A percentile compares a stretch with the other conserved stretches of the same genome.
These are phyloP conservation scores for Podospora anserina DNA, from an alignment of 495 filamentous ascomycete genomes.

Conservation along the genomic window DNA sequence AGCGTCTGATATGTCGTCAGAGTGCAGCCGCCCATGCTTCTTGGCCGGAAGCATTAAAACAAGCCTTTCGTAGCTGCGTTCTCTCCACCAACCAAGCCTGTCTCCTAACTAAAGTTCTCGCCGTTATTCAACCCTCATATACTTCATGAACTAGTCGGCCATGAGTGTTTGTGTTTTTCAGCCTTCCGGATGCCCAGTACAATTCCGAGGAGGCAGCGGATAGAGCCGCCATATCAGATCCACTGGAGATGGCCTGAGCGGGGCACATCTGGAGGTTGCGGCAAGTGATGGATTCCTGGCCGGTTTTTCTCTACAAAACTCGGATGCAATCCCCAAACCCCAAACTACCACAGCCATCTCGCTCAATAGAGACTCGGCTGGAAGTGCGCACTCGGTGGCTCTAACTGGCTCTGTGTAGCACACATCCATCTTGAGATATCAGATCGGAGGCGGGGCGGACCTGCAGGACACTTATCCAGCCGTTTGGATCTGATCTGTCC, in stretches of 20 bases:
- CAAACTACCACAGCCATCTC: not conserved
- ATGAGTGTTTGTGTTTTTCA: not conserved
- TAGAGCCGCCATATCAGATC: not conserved
- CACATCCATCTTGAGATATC: not conserved
- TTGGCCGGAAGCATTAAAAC: not conserved
- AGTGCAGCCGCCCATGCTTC: slow-evolving; percentile 5
- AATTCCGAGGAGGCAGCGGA: not conserved
- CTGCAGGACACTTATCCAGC: not conserved
- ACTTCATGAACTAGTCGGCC: not conserved
- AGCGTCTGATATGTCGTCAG: slow-evolving; percentile 12
- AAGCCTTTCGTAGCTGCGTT: not conserved
- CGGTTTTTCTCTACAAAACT: not conserved
- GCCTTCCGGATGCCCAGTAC: not conserved
- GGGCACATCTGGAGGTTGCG: not conserved
- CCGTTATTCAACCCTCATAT: not conserved
- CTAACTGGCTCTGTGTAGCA: not conserved
- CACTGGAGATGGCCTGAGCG: not conserved
- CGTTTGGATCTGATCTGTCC: not conserved
- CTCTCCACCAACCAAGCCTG: not conserved
- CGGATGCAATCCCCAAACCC: not conserved
- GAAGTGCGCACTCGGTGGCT: not conserved
- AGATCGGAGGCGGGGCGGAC: not conserved
- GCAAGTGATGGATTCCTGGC: not conserved
- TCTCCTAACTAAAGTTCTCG: not conserved
- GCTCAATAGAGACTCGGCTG: not conserved